phyloP scores from a whole-genome alignment of 371 early-diverging fungal genomes.

The Haplosporangium sp. region DNA sequence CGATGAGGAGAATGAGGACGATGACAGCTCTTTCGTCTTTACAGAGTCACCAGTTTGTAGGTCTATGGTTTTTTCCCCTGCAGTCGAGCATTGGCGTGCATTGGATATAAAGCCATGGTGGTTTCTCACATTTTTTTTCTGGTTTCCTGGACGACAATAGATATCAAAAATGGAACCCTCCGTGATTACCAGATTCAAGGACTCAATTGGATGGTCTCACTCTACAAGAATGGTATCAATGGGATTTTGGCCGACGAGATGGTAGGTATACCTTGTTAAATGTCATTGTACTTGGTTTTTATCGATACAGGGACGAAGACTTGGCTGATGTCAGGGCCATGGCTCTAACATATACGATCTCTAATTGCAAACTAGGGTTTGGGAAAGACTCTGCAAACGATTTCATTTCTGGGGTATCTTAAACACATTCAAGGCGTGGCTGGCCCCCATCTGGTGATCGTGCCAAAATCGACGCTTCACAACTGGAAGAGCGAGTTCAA shows the following conservation, averaged over 20 bases:
- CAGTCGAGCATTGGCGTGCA: neutral
- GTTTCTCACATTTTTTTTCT: neutral
- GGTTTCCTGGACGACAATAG: slow-evolving; percentile 50
- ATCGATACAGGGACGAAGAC: neutral
- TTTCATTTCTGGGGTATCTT: slow-evolving; percentile 95
- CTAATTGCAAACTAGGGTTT: slow-evolving; percentile 76
- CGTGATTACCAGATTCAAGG: slow-evolving; percentile 99
- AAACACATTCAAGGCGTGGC: slow-evolving; percentile 80
- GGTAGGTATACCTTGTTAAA: slow-evolving; percentile 63
- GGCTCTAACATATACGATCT: slow-evolving; percentile 1
- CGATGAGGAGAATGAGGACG: slow-evolving; percentile 74
- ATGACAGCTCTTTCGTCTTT: slow-evolving; percentile 74
- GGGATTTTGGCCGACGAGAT: slow-evolving; percentile 99
- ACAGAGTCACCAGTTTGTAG: slow-evolving; percentile 90
- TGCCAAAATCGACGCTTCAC: slow-evolving; percentile 97
- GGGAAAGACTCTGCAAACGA: slow-evolving; percentile 99
- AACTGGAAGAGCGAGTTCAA: slow-evolving; percentile 98
- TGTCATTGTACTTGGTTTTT: neutral
- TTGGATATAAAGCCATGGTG: neutral
- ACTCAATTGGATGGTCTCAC: slow-evolving; percentile 98
- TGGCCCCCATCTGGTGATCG: slow-evolving; percentile 96
- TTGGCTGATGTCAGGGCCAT: neutral
- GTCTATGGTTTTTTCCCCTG: neutral
- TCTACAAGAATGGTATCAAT: slow-evolving; percentile 98
- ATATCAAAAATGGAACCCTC: slow-evolving; percentile 89